A percentile compares a stretch with the other conserved stretches of the same genome.
Evolutionary conservation across 2,329 filamentous ascomycete genomes (phyloP).

Genomic region (Pseudocercospora macadamiae): DNA sequence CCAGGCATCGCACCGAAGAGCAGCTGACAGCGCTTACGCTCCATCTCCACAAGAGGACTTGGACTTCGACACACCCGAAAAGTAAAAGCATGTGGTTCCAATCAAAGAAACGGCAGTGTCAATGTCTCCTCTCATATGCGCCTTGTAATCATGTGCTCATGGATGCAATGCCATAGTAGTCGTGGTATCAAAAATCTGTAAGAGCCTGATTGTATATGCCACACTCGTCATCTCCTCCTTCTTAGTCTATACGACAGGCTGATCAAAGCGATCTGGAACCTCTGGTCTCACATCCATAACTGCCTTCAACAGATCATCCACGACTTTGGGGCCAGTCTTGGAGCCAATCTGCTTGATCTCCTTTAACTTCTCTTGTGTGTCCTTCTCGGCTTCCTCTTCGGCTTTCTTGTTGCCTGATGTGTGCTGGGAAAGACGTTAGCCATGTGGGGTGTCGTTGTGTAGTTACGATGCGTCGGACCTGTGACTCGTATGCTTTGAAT

Average conservation of each 20-base stretch:
- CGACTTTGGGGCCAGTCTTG: conserved; percentile 76
- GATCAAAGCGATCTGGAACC: conserved; percentile 46
- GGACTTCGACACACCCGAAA: no score
- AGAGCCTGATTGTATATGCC: not conserved
- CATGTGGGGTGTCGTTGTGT: no score
- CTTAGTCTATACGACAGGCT: not conserved
- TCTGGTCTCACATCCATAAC: conserved; percentile 82
- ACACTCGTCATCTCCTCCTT: not conserved
- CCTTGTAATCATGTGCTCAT: no score
- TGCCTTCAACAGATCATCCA: conserved; percentile 81
- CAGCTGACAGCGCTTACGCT: no score
- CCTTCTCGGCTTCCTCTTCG: conserved; percentile 73
- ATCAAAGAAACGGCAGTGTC: no score
- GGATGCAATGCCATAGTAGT: conserved; percentile 7
- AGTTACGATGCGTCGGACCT: no score
- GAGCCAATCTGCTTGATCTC: conserved; percentile 80
- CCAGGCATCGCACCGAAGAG: no score
- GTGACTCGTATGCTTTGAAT: conserved; percentile 90
- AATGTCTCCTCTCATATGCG: no score
- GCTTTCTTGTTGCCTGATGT: conserved; percentile 81
- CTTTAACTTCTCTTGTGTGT: conserved; percentile 78
- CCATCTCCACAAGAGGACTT: no score
- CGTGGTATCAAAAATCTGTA: not conserved
- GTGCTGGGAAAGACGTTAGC: no score
- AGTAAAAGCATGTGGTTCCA: no score